Evolutionary conservation across 225 moss, liverwort and hornwort genomes (phyloP), one percentile per base, ranked within the genome.

Genomic region (Pseudisothecium myosuroides): DNA sequence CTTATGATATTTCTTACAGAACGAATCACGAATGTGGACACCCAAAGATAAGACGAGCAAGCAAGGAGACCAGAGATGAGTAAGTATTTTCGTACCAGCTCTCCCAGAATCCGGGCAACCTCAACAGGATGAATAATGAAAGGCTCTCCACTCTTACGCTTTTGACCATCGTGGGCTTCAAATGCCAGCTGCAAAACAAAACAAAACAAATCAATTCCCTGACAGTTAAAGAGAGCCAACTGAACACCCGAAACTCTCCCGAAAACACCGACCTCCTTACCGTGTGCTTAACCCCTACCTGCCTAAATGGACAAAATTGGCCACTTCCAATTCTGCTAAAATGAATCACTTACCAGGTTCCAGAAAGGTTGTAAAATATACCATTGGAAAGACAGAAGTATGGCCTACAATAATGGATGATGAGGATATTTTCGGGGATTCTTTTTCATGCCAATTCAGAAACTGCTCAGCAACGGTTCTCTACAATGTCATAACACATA

Each of bases 41-140:
- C 27, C 58, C 28, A 56, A 54, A 54, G 64, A 43, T 43, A 41
- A 87, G 52, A 67, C 8, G 56, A 64, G 66, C 52, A 37, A 58
- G 60, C 10, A 67, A 83, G 28, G 61, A 88, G 27, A 37, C 36
- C 16, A 47, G 8, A 69, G 43, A 85, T 59, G 85, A 85, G 69
- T 23, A 75, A 32, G 81, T 59, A 50, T 52, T 65, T 81, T 66
- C 87, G 88, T 89, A 97, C 99, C 91, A 96, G 94, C 90, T 99
- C 96, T 80, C 97, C 99, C 75, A 99, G 76, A 86, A 99, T 99
- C 83, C 95, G 95, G 79, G 99, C 95, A 92, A 99, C 99, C 89
- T 95, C 99, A 62, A 99, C 96, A 89, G 99, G 99, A 89, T 99
- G 99, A 83, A 96, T 97, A 73, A 99, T 97, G 87, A 95, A 99